Percentiles rank a stretch among this genome's conserved stretches.
phyloP scores from a whole-genome alignment of 768 basidiomycete genomes.

The button mushroom (Agaricus bisporus) region DNA sequence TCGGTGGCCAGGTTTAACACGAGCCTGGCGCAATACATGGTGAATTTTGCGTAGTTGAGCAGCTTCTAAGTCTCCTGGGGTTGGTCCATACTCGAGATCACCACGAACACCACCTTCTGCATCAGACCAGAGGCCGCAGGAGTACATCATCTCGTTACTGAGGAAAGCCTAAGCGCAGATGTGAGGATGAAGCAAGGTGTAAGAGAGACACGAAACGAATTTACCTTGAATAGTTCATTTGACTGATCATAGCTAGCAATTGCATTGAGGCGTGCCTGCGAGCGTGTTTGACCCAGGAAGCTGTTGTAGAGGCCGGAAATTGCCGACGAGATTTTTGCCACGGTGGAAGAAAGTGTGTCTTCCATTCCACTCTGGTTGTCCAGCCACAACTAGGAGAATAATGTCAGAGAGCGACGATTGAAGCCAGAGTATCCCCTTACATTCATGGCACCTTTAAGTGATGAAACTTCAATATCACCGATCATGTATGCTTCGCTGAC shows the following conservation, averaged over 20 bases:
- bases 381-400: conserved; percentile 50
- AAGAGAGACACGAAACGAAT: conserved; percentile 8
- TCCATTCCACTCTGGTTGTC: conserved; percentile 59
- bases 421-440: conserved; percentile 31
- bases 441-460: conserved; percentile 56
- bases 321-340: conserved; percentile 50
- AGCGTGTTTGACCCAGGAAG: conserved; percentile 67
- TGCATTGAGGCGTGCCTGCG: conserved; percentile 71
- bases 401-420: not conserved
- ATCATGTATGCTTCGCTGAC: conserved; percentile 76
- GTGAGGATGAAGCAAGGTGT: conserved; percentile 7
- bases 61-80: conserved; percentile 64
- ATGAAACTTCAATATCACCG: conserved; percentile 57
- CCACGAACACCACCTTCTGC: conserved; percentile 76
- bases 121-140: conserved; percentile 80
- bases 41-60: conserved; percentile 83
- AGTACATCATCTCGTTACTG: conserved; percentile 92
- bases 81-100: conserved; percentile 52
- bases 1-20: conserved; percentile 72
- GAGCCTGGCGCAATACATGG: conserved; percentile 72
- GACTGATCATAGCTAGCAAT: conserved; percentile 91
- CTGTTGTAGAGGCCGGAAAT: conserved; percentile 63
- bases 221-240: conserved; percentile 78
- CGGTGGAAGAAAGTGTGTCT: conserved; percentile 48
- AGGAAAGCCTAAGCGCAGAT: conserved; percentile 54